These are phyloP conservation scores for Pseudoturritis turrita DNA, from an alignment of 345 rosid genomes.

Conservation along the genomic window DNA sequence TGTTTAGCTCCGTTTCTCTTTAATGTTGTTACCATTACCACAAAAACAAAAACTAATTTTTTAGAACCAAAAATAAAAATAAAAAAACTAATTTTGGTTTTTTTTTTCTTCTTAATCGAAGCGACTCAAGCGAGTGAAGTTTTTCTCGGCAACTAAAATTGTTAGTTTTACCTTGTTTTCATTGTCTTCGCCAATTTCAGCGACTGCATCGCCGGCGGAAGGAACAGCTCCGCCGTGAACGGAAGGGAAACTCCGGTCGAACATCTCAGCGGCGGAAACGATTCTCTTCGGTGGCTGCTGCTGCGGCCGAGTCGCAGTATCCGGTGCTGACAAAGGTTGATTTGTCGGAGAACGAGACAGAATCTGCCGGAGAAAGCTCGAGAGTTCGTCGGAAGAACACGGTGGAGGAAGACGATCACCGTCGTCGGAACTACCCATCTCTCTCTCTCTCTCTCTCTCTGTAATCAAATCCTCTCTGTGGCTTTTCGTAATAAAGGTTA, in stretches of 20 bases:
- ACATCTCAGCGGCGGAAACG: conserved; percentile 1
- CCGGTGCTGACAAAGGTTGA: conserved; percentile 1
- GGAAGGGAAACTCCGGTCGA: conserved; percentile 1
- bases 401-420: conserved; percentile 12
- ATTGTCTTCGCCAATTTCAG: not conserved
- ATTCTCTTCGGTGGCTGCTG: conserved; percentile 11
- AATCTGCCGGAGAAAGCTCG: conserved; percentile 59
- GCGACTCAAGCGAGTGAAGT: not conserved
- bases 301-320: no score
- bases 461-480: not conserved
- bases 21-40: not conserved
- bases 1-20: conserved; percentile 32
- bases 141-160: not conserved
- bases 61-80: not conserved
- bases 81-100: not conserved
- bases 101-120: not conserved
- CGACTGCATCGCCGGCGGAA: not conserved
- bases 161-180: conserved; percentile 12
- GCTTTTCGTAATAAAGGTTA: conserved; percentile 14
- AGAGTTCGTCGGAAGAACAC: conserved; percentile 53
- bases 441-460: not conserved
- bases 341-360: conserved; percentile 31
- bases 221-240: conserved; percentile 3
- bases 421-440: conserved; percentile 31
- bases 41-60: no score